These are phyloP conservation scores for Melampsora medusae DNA, from an alignment of 1,284 basidiomycete genomes.

Conservation along the genomic window DNA sequence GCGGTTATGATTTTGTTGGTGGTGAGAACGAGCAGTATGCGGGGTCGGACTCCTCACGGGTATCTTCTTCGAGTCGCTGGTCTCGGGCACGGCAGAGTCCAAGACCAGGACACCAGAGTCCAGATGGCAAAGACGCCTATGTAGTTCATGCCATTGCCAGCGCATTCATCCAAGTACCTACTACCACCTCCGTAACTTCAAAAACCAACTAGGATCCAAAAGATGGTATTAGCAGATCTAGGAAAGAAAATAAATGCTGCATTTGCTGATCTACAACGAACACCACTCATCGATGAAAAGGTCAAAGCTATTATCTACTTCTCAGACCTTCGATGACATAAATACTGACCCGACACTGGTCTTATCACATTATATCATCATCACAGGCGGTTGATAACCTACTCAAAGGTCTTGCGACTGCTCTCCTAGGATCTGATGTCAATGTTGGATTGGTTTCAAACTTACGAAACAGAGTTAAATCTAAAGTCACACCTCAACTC, in stretches of 20 bases:
- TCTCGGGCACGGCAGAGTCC: too few relatives aligned
- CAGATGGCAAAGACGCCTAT: too few relatives aligned
- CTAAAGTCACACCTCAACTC: constrained; percentile 65
- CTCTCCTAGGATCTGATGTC: constrained; percentile 92
- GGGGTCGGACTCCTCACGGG: too few relatives aligned
- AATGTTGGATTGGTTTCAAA: constrained; percentile 93
- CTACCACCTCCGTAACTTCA: too few relatives aligned
- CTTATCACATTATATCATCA: constrained; percentile 37
- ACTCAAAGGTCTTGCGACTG: constrained; percentile 90
- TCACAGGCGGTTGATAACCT: constrained; percentile 82
- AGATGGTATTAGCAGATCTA: constrained; percentile 93
- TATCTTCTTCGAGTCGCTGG: too few relatives aligned
- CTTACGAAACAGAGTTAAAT: constrained; percentile 82
- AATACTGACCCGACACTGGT: constrained; percentile 27
- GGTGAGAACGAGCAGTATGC: too few relatives aligned
- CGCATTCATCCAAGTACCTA: too few relatives aligned
- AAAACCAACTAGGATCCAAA: too few relatives aligned
- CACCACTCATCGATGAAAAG: constrained; percentile 83
- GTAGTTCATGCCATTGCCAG: too few relatives aligned
- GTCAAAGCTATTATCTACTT: constrained; percentile 57
- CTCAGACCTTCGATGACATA: neutral
- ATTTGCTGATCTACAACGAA: constrained; percentile 81
- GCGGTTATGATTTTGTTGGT: too few relatives aligned
- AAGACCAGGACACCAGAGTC: too few relatives aligned
- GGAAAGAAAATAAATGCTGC: constrained; percentile 91